Base-by-base conservation (phyloP, 116 monocot species). In the Posidonia oceanica region DNA sequence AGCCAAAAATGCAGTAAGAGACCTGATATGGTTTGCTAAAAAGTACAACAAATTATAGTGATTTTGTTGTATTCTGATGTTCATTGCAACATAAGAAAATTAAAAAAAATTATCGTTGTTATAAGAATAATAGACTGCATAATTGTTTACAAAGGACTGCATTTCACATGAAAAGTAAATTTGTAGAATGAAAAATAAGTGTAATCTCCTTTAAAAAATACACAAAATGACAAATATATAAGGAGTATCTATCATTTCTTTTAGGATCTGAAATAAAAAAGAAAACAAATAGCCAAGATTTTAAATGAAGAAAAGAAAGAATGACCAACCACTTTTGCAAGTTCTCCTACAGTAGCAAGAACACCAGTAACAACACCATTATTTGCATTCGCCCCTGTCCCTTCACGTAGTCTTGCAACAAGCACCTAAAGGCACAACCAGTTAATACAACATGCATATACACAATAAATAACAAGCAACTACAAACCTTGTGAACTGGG, bases 301-400 rank as follows among this genome's bases (percentile, higher is more conserved):
- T 74, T 15, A 52, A 59, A 23, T 17, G n/a, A 16, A 56, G 41
- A 76, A 69, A n/a, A 36, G 17, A 29, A 52, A 54, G 5, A 71
- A 60, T 18, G 21, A 44, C 75, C 2, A 77, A 96, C 96, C 88
- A 87, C 96, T 96, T 81, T 91, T 14, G 91, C 83, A 76, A 96
- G 89, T 55, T 96, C 96, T 29, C 96, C 96, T 52, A 92, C 82
- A 56, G 96, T 97, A 66, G 96, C 86, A 81, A 97, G 92, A n/a
- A 91, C 85, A 48, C 96, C 96, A 39, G 85, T 89, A 23, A 89
- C 80, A 62, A 97, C 79, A 59, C 83, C 85, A 79, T 86, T 91
- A 77, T 87, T 89, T 70, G 89, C 87, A 83, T 68, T 93, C 17
- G 77, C 66, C 56, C 89, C 89, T 64, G 83, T 85, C 7, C 86